Conservation (phyloP, 2,329 filamentous ascomycete genomes). For the Aspergillus fijiensis region DNA sequence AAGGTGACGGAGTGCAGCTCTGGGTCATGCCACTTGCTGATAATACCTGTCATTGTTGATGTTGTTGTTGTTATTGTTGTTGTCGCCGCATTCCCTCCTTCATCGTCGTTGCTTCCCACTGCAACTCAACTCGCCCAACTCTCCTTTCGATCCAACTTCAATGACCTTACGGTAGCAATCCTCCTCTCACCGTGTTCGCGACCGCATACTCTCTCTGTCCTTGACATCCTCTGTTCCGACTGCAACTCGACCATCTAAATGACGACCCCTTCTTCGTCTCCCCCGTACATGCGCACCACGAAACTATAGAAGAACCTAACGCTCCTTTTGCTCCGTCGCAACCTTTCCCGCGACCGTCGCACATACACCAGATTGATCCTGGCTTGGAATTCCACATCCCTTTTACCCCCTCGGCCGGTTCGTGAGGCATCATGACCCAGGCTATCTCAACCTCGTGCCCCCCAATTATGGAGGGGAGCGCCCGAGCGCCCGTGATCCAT, state of each 20-base stretch:
- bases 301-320: constrained; percentile 1
- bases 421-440: constrained; percentile 24
- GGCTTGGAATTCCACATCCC: background rate
- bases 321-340: background rate
- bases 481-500: constrained; percentile 27
- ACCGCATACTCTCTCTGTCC: background rate
- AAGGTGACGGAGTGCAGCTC: background rate
- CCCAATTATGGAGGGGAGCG: constrained; percentile 24
- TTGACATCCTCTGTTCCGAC: background rate
- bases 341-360: background rate
- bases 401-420: background rate
- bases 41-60: background rate
- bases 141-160: constrained; percentile 13
- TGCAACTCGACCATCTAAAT: background rate
- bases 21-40: constrained; percentile 1
- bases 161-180: constrained; percentile 5
- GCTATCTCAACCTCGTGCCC: constrained; percentile 20
- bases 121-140: background rate
- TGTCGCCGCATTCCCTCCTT: constrained; percentile 5
- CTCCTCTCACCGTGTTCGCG: background rate
- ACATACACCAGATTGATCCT: background rate
- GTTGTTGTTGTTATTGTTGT: background rate
- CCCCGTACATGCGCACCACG: background rate
- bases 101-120: constrained; percentile 6
- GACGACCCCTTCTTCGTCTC: background rate